Percentiles rank a stretch among this genome's conserved stretches.
phyloP scores from a whole-genome alignment of 805 yeast species.

The Isabelozyma rhagii region DNA sequence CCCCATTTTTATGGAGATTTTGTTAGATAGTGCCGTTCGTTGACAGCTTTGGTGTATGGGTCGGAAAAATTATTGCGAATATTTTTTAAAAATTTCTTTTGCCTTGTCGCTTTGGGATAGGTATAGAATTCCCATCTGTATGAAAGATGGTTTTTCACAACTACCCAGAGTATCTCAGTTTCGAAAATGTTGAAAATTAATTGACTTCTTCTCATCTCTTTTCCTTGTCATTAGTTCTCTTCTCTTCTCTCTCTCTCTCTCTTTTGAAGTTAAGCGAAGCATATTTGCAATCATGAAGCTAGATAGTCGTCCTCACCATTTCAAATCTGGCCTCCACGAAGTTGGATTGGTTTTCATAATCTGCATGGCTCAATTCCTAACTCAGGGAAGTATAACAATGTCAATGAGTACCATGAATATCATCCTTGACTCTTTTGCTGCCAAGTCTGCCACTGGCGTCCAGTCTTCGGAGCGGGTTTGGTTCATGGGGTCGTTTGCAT shows the following conservation, averaged over 20 bases:
- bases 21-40: neutral
- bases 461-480: constrained; percentile 41
- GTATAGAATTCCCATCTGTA: neutral
- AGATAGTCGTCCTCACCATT: constrained; percentile 10
- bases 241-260: neutral
- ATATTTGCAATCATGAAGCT: constrained; percentile 1
- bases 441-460: constrained; percentile 1
- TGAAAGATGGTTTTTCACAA: neutral
- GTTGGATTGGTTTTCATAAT: constrained; percentile 16
- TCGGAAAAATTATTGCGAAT: neutral
- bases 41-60: neutral
- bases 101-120: neutral
- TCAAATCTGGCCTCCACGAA: constrained; percentile 22
- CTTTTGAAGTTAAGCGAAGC: neutral
- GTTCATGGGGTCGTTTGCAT: constrained; percentile 70
- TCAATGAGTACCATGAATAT: constrained; percentile 36
- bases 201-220: too few species aligned
- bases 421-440: constrained; percentile 23
- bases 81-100: too few species aligned
- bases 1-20: neutral
- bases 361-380: constrained; percentile 32
- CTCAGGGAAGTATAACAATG: constrained; percentile 38
- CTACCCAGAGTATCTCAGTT: neutral
- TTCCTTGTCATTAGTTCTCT: too few species aligned
- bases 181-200: too few species aligned